Percentiles rank a stretch among this genome's conserved stretches.
Conservation (phyloP, 768 basidiomycete species). For the Dendrothele bispora region DNA sequence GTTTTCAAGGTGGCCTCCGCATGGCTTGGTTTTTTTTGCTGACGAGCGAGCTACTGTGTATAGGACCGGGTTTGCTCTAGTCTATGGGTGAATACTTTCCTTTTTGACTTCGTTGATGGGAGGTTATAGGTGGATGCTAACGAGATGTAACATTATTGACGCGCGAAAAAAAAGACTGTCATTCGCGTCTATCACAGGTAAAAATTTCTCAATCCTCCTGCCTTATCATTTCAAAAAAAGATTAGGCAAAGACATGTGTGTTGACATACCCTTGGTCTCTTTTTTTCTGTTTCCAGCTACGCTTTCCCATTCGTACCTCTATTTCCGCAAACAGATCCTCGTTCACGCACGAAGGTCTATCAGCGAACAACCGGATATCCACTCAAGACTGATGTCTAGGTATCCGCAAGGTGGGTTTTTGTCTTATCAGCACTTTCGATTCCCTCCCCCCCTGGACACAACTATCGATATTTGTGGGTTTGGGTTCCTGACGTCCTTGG, state of each 20-base stretch:
- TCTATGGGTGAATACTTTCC: constrained; percentile 42
- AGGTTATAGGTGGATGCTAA: no score
- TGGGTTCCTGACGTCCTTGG: no score
- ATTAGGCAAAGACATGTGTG: no score
- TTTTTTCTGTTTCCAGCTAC: background rate
- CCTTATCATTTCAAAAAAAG: no score
- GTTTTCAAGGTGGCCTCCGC: background rate
- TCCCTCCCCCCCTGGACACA: no score
- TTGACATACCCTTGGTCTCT: constrained; percentile 8
- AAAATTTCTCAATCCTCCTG: constrained; percentile 11
- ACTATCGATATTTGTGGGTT: no score
- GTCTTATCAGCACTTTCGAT: no score
- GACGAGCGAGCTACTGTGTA: background rate
- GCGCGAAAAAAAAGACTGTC: no score
- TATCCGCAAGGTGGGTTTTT: constrained; percentile 42
- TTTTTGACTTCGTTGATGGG: background rate
- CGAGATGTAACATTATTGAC: no score
- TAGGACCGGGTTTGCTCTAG: constrained; percentile 55
- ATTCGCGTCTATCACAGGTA: constrained; percentile 64
- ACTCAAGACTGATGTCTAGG: constrained; percentile 54
- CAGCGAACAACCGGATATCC: constrained; percentile 58
- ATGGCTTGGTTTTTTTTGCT: background rate
- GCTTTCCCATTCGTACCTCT: constrained; percentile 26
- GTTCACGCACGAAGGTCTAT: constrained; percentile 47
- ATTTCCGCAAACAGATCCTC: constrained; percentile 54